phyloP scores from a whole-genome alignment of 768 basidiomycete genomes.

The Epithele typhae region DNA sequence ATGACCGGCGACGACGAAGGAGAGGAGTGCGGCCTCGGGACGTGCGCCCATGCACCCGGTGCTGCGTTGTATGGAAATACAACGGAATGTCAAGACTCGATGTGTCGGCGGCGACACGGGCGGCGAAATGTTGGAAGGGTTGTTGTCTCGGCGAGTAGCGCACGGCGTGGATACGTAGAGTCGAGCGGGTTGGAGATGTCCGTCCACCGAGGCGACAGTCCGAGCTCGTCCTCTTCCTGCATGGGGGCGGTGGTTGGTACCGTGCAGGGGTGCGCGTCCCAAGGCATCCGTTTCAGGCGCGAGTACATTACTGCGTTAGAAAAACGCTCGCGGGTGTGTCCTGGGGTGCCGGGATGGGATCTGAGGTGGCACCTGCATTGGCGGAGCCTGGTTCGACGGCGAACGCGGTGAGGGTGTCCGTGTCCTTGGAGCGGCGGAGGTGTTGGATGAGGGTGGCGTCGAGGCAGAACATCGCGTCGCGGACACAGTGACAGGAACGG shows the following conservation, averaged over 20 bases:
- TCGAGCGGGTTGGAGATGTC: conserved; percentile 6
- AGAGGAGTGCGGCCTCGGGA: conserved; percentile 1
- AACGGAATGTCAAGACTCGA: background rate
- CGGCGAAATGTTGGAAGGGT: background rate
- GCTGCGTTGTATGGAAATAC: no score
- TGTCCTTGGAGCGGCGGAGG: conserved; percentile 36
- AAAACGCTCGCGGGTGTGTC: conserved; percentile 5
- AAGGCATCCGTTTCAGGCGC: background rate
- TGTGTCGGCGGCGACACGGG: background rate
- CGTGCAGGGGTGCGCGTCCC: conserved; percentile 2
- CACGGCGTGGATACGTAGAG: conserved; percentile 1
- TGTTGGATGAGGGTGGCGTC: conserved; percentile 44
- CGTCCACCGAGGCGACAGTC: conserved; percentile 14
- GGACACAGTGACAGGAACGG: conserved; percentile 16
- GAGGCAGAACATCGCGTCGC: conserved; percentile 17
- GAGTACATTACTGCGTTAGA: conserved; percentile 2
- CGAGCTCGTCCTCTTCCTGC: conserved; percentile 29
- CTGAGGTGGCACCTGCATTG: background rate
- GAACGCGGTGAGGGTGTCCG: conserved; percentile 8
- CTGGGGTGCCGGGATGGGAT: no score
- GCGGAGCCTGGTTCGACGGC: background rate
- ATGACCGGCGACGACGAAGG: conserved; percentile 9
- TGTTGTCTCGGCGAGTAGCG: background rate
- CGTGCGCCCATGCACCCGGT: no score
- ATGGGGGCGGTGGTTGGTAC: conserved; percentile 1